Base-by-base conservation (phyloP, 1,139 yeast species). In the Scheffersomyces cryptocercus region DNA sequence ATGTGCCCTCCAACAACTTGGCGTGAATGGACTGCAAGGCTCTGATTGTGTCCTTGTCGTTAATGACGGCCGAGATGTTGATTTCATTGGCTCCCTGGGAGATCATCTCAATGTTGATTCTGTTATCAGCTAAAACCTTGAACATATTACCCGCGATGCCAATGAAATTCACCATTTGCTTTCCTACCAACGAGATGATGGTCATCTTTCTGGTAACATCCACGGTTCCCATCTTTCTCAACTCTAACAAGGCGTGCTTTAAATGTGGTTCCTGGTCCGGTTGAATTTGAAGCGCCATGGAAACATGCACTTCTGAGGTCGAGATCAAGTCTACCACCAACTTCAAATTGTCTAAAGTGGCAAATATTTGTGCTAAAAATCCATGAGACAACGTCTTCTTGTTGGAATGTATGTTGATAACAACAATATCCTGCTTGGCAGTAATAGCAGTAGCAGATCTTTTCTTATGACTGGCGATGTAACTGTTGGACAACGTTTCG, bases 81-180 rank as follows among this genome's bases (percentile, higher is more conserved):
- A 93, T 93, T 68, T 93, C 99, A 61, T 93, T 91, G 29, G 99
- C 97, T 54, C 99, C 99, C 74, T 93, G 99, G 44, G 91, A 82
- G 61, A 93, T 93, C 99, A 93, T 93, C 66, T 93, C 99, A 56
- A 93, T 90, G 68, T 93, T 93, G 58, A 93, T 87, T 44, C 81
- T 81, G 56, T 93, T 96, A 59, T 88, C 95, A 4, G 98, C 98
- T 56, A 93, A 73, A 3, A 95, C 89, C 53, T 91, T 85, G 69
- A 93, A 93, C 97, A 93, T 93, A 53, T 89, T 85, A 36, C 98
- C 97, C 0, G 99, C 99, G 60, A 90, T 91, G 62, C 99, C 99
- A 51, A 93, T 88, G 61, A 87, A 81, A 61, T 90, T 96, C 59
- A 90, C 93, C 99, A 93, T 93, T 64, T 93, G 96, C 59, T 88